Evolutionary conservation across 1,284 basidiomycete species (phyloP).

Genomic region (Phellinidium pouzarii): DNA sequence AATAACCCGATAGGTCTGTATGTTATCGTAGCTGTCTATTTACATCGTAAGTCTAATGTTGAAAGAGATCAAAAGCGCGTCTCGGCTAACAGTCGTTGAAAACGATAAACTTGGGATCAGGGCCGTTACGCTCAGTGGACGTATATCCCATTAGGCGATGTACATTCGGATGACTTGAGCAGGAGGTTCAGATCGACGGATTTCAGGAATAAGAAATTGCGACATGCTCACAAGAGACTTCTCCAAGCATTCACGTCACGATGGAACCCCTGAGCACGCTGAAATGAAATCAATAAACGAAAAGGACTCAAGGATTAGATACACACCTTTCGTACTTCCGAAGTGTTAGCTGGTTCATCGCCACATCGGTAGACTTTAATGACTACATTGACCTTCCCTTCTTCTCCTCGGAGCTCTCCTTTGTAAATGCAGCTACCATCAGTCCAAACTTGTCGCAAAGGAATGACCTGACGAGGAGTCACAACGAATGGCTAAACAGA

Average conservation of each 20-base stretch:
- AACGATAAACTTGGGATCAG: background rate
- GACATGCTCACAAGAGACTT: background rate
- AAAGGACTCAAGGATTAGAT: background rate
- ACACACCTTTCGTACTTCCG: background rate
- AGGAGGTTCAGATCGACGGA: background rate
- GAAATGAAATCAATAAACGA: background rate
- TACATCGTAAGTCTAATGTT: background rate
- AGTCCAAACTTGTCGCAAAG: background rate
- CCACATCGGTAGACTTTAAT: background rate
- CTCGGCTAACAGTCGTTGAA: background rate
- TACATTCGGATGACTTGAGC: background rate
- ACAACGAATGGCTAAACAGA: background rate
- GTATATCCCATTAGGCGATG: background rate
- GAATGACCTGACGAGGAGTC: background rate
- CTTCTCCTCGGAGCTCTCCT: background rate
- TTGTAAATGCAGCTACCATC: background rate
- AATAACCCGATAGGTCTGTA: background rate
- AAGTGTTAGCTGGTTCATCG: background rate
- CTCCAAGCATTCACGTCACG: background rate
- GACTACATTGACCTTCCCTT: background rate
- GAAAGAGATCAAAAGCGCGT: background rate
- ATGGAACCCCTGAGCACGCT: background rate
- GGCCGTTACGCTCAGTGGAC: background rate
- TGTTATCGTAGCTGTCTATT: background rate
- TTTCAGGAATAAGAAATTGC: background rate